Conservation (phyloP, 495 filamentous ascomycete genomes). For the Trichoderma virens region DNA sequence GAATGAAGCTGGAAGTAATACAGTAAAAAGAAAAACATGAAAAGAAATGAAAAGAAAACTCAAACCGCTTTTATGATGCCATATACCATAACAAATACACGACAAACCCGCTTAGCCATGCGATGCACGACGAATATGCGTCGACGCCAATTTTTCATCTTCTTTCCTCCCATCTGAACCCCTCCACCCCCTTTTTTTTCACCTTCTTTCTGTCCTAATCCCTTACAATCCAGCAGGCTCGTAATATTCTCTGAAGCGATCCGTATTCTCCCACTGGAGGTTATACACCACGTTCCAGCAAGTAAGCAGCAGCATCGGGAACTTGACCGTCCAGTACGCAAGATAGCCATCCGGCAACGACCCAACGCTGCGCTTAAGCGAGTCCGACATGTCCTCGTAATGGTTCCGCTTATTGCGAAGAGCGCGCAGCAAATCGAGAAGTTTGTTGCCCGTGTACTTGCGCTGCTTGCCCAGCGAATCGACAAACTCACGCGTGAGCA, state of each 20-base stretch:
- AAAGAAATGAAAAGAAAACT: background rate
- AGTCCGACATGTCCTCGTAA: slow-evolving; percentile 80
- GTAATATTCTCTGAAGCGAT: slow-evolving; percentile 74
- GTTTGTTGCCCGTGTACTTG: slow-evolving; percentile 76
- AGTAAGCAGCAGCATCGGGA: slow-evolving; percentile 74
- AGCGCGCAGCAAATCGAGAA: slow-evolving; percentile 83
- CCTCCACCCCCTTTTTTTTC: background rate
- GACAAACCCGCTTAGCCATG: background rate
- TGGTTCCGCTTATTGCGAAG: slow-evolving; percentile 94
- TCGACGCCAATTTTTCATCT: too few species aligned
- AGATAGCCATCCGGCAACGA: slow-evolving; percentile 78
- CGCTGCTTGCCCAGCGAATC: slow-evolving; percentile 88
- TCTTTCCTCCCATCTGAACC: too few species aligned
- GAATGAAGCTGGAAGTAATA: too few species aligned
- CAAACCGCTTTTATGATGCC: background rate
- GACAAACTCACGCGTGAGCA: slow-evolving; percentile 69
- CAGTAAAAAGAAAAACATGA: background rate
- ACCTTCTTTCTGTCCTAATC: background rate
- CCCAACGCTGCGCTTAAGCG: slow-evolving; percentile 72
- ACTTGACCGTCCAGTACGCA: slow-evolving; percentile 72
- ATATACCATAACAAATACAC: background rate
- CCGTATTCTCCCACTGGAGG: slow-evolving; percentile 53
- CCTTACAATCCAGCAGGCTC: slow-evolving; percentile 23
- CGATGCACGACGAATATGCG: background rate
- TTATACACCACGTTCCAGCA: slow-evolving; percentile 69